Percentiles rank a stretch among this genome's conserved stretches.
Evolutionary conservation across 2,329 filamentous ascomycete species (phyloP).

Genomic region (Drechslera avenae): DNA sequence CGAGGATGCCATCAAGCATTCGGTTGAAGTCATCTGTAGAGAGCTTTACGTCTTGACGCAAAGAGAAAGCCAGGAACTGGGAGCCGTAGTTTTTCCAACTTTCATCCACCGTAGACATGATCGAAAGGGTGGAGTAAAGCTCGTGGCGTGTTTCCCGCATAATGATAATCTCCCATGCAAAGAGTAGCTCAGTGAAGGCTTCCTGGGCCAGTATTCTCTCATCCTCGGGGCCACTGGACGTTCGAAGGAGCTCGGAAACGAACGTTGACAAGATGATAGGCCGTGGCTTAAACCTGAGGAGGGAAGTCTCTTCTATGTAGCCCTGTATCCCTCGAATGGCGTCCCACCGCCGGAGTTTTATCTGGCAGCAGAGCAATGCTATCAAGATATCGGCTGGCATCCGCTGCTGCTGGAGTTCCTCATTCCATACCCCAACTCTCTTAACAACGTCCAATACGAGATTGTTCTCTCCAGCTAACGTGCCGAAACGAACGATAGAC

Average conservation of each 20-base stretch:
- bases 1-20: conserved; percentile 61
- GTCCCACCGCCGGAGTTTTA: conserved; percentile 50
- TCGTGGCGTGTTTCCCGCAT: conserved; percentile 32
- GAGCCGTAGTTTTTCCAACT: conserved; percentile 39
- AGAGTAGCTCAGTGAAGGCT: conserved; percentile 38
- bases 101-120: conserved; percentile 36
- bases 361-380: conserved; percentile 51
- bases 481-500: conserved; percentile 61
- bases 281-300: conserved; percentile 29
- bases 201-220: conserved; percentile 22
- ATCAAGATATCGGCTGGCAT: conserved; percentile 45
- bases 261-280: conserved; percentile 39
- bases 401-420: conserved; percentile 27
- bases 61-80: conserved; percentile 36
- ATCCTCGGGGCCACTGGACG: conserved; percentile 21
- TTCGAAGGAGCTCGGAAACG: conserved; percentile 36
- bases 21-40: conserved; percentile 55
- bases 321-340: conserved; percentile 48
- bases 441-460: conserved; percentile 42
- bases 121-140: conserved; percentile 39
- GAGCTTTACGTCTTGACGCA: conserved; percentile 32
- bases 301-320: conserved; percentile 29
- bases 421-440: conserved; percentile 22
- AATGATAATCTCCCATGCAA: conserved; percentile 38
- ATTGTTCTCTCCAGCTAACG: conserved; percentile 54